Conservation (phyloP, 768 basidiomycete species). For the Naganishia vishniacii region DNA sequence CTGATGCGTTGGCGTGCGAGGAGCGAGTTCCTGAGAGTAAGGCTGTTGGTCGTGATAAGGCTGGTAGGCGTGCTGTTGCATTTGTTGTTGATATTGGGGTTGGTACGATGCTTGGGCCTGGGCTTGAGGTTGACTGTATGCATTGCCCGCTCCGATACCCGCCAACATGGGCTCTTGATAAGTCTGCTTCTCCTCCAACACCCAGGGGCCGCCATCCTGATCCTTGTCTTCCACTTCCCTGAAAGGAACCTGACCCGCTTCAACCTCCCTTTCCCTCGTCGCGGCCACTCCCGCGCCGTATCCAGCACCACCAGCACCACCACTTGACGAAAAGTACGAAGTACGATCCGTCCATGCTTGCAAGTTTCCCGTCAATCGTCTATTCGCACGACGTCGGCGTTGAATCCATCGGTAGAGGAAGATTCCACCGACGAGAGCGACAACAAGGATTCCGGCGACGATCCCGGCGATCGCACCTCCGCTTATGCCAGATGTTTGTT, state of each 20-base stretch:
- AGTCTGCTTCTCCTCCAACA: conserved; percentile 1
- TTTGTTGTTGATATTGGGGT: not conserved
- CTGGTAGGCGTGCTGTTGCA: conserved; percentile 1
- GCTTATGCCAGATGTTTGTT: conserved; percentile 3
- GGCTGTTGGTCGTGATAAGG: not conserved
- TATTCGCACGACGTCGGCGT: conserved; percentile 13
- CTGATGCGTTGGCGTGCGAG: conserved; percentile 1
- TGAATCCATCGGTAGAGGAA: conserved; percentile 11
- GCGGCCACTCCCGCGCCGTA: not conserved
- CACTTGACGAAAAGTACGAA: conserved; percentile 7
- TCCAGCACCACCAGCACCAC: too few species aligned
- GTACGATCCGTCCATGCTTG: conserved; percentile 17
- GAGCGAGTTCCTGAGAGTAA: not conserved
- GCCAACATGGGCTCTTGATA: conserved; percentile 9
- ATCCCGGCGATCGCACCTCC: conserved; percentile 13
- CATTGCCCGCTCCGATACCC: not conserved
- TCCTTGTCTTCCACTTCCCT: conserved; percentile 10
- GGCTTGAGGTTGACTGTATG: not conserved
- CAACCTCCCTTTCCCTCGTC: conserved; percentile 5
- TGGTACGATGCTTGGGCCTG: not conserved
- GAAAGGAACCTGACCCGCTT: conserved; percentile 8
- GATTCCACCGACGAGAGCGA: not conserved
- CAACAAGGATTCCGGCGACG: conserved; percentile 9
- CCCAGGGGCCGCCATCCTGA: conserved; percentile 17
- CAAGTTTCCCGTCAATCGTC: not conserved